Conservation (phyloP, 116 monocot species). For the Trichopus zeylanicus region DNA sequence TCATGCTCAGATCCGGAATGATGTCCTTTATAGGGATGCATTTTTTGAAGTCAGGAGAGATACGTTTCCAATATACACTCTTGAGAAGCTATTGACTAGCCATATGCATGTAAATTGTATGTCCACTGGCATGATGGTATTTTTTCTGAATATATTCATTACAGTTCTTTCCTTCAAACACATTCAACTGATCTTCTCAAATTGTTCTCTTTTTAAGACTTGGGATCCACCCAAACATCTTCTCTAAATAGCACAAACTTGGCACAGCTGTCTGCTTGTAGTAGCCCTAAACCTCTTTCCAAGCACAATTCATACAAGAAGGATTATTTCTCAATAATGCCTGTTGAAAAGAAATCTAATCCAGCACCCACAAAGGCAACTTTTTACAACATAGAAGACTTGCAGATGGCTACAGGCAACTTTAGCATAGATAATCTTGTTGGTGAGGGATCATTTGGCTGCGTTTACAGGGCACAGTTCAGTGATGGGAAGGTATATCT, state of each 20-base stretch:
- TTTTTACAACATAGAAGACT: constrained; percentile 67
- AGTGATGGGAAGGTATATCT: constrained; percentile 69
- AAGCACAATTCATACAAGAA: constrained; percentile 59
- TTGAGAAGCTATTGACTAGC: too few relatives aligned
- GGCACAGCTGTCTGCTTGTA: constrained; percentile 30
- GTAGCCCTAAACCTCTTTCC: constrained; percentile 68
- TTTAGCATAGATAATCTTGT: constrained; percentile 74
- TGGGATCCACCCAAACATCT: constrained; percentile 47
- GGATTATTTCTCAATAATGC: constrained; percentile 43
- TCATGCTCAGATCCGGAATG: too few relatives aligned
- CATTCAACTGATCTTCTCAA: neutral
- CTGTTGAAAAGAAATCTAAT: constrained; percentile 34
- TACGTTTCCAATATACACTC: too few relatives aligned
- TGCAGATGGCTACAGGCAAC: constrained; percentile 82
- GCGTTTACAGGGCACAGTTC: constrained; percentile 78
- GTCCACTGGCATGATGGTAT: too few relatives aligned
- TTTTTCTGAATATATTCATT: too few relatives aligned
- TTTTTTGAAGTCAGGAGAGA: too few relatives aligned
- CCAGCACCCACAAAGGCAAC: constrained; percentile 39
- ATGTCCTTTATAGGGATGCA: too few relatives aligned
- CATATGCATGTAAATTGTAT: too few relatives aligned
- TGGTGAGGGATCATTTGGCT: constrained; percentile 76
- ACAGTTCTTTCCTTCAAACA: too few relatives aligned
- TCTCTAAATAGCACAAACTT: constrained; percentile 17
- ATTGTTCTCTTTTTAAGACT: constrained; percentile 10